A percentile compares a stretch with the other conserved stretches of the same genome.
Conservation (phyloP, 164 flowering plant genomes). For the Magnolia officinalis region DNA sequence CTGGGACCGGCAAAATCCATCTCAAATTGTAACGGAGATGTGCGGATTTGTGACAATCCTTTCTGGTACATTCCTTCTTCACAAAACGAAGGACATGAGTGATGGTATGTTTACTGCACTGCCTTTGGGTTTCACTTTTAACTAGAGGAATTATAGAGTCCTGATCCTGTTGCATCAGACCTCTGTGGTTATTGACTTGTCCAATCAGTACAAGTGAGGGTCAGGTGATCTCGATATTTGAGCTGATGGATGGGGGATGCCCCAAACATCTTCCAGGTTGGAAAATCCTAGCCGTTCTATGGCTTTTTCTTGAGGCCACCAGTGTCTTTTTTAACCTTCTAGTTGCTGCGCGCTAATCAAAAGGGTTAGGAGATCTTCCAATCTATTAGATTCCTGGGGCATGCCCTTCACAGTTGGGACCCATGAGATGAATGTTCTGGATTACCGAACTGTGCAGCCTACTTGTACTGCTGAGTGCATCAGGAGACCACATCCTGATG, state of each 20-base stretch:
- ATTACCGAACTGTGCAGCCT: too few species aligned
- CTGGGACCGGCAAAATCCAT: conserved; percentile 67
- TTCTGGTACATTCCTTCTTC: conserved; percentile 75
- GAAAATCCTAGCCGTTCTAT: not conserved
- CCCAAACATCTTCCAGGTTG: not conserved
- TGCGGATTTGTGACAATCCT: conserved; percentile 79
- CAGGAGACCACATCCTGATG: too few species aligned
- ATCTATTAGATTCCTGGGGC: not conserved
- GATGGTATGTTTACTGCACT: conserved; percentile 30
- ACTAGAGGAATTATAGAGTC: not conserved
- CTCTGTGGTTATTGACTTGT: not conserved
- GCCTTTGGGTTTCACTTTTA: too few species aligned
- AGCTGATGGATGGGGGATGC: too few species aligned
- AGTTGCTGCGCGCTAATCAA: not conserved
- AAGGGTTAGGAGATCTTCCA: not conserved
- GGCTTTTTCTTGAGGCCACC: not conserved
- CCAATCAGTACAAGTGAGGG: conserved; percentile 3
- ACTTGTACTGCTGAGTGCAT: too few species aligned
- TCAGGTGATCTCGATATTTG: too few species aligned
- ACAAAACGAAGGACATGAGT: conserved; percentile 69
- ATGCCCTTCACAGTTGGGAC: not conserved
- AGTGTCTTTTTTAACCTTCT: not conserved
- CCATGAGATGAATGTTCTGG: too few species aligned
- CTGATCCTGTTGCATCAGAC: not conserved
- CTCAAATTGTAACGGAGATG: conserved; percentile 68